These are phyloP conservation scores for Ananas comosus DNA, from an alignment of 176 grass and related monocot species.

Conservation along the genomic window DNA sequence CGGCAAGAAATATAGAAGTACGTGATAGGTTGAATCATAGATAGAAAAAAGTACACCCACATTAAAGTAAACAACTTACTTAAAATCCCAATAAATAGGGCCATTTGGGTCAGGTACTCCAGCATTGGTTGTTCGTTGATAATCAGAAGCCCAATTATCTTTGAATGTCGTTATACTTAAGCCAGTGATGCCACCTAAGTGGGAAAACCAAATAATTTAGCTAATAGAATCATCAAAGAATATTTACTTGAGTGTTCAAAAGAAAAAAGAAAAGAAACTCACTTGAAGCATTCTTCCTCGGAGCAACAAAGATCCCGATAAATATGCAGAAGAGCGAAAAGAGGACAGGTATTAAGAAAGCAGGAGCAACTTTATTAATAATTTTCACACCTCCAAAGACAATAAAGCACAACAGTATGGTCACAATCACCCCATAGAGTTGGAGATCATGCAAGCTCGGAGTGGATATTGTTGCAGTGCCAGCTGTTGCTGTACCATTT, in stretches of 20 bases:
- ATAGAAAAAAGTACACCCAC: not conserved
- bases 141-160: slow-evolving; percentile 84
- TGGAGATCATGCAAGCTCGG: slow-evolving; percentile 93
- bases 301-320: slow-evolving; percentile 86
- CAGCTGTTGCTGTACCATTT: slow-evolving; percentile 54
- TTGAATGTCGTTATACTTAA: slow-evolving; percentile 65
- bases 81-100: slow-evolving; percentile 92
- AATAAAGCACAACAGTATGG: slow-evolving; percentile 89
- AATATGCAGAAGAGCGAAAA: slow-evolving; percentile 94
- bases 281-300: slow-evolving; percentile 71
- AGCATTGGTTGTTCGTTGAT: slow-evolving; percentile 91
- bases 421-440: slow-evolving; percentile 89
- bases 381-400: slow-evolving; percentile 99
- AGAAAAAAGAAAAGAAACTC: slow-evolving; percentile 24
- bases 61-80: slow-evolving; percentile 39
- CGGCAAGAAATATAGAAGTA: not conserved
- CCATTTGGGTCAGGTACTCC: slow-evolving; percentile 86
- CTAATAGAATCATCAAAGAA: slow-evolving; percentile 13
- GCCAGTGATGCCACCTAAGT: slow-evolving; percentile 78
- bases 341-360: slow-evolving; percentile 85
- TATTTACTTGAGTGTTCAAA: slow-evolving; percentile 1
- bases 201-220: slow-evolving; percentile 10
- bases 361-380: slow-evolving; percentile 90
- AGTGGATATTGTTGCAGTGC: slow-evolving; percentile 67
- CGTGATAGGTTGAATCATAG: not conserved